These are phyloP conservation scores for Clitopilus passeckerianus DNA, from an alignment of 768 basidiomycete genomes.

Conservation along the genomic window DNA sequence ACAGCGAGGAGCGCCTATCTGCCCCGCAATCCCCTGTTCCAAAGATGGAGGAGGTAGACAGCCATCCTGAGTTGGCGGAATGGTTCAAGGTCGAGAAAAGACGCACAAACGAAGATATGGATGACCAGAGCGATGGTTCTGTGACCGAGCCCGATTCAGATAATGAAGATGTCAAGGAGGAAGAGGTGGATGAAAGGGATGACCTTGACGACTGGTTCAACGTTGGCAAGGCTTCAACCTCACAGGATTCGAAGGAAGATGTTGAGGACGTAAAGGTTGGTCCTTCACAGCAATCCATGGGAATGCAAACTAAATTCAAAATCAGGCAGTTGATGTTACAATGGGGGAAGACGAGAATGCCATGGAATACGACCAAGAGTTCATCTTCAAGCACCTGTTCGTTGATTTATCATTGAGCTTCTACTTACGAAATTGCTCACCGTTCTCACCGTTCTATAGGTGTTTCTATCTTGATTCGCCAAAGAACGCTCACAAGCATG, in stretches of 20 bases:
- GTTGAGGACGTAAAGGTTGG: background rate
- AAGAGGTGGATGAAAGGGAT: constrained; percentile 20
- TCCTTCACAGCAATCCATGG: background rate
- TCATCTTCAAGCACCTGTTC: constrained; percentile 81
- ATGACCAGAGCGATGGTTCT: constrained; percentile 36
- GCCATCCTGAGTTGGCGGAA: constrained; percentile 47
- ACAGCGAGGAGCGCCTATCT: constrained; percentile 1
- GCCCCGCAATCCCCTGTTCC: background rate
- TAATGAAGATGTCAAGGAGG: constrained; percentile 50
- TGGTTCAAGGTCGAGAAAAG: constrained; percentile 56
- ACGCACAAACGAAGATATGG: constrained; percentile 14
- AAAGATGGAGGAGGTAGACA: constrained; percentile 22
- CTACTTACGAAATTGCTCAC: constrained; percentile 4
- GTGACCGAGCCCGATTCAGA: constrained; percentile 69
- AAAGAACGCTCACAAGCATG: constrained; percentile 62
- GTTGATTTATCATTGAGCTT: constrained; percentile 17
- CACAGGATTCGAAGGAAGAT: background rate
- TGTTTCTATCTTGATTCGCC: constrained; percentile 88
- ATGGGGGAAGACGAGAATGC: constrained; percentile 74
- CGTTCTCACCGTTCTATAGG: constrained; percentile 32
- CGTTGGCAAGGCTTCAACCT: constrained; percentile 16
- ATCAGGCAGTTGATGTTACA: constrained; percentile 26
- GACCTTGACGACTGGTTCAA: constrained; percentile 37
- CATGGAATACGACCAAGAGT: constrained; percentile 73
- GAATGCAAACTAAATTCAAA: background rate